phyloP scores from a whole-genome alignment of 2,329 filamentous ascomycete species.

The Ophioceras dolichostomum region DNA sequence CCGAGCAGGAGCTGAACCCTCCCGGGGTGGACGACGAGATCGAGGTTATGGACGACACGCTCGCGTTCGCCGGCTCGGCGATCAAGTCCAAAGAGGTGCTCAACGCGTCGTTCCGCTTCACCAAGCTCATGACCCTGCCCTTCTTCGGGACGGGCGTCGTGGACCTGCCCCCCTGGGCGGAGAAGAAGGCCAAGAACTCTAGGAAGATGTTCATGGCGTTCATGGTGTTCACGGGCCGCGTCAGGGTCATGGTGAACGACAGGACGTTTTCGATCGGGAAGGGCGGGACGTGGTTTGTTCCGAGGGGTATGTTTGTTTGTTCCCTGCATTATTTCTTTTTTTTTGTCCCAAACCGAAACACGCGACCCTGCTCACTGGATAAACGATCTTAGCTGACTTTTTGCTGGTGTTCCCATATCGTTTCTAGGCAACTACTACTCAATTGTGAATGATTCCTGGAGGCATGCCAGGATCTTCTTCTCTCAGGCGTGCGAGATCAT shows the following conservation, averaged over 20 bases:
- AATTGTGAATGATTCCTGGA: conserved; percentile 68
- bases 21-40: conserved; percentile 41
- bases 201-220: conserved; percentile 96
- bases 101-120: conserved; percentile 69
- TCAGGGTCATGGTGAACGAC: conserved; percentile 66
- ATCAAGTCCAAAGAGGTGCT: conserved; percentile 47
- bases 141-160: conserved; percentile 89
- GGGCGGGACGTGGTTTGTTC: conserved; percentile 89
- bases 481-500: conserved; percentile 64
- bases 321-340: conserved; percentile 5
- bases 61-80: conserved; percentile 42
- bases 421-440: conserved; percentile 78
- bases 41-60: conserved; percentile 38
- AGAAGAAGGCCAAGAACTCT: conserved; percentile 85
- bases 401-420: conserved; percentile 5
- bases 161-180: conserved; percentile 69
- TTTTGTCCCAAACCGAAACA: background rate
- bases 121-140: conserved; percentile 70
- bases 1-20: conserved; percentile 40
- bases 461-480: conserved; percentile 75
- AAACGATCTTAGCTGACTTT: background rate
- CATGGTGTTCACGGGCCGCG: conserved; percentile 75
- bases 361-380: conserved; percentile 4
- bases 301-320: conserved; percentile 57
- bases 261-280: conserved; percentile 71